phyloP scores from a whole-genome alignment of 1,284 basidiomycete genomes.

The Papiliotrema fonsecae region DNA sequence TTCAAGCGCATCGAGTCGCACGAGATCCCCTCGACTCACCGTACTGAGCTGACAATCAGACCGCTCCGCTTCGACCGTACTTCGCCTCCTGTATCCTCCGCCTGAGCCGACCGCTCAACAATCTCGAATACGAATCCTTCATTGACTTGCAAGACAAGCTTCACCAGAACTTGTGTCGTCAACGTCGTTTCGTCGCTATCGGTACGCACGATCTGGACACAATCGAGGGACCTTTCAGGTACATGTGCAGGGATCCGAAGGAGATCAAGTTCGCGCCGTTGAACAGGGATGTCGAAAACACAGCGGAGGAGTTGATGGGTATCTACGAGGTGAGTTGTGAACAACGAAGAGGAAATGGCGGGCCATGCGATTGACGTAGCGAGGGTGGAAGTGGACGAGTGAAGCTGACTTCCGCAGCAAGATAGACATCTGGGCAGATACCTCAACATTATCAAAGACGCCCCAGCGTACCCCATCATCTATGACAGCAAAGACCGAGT shows the following conservation, averaged over 20 bases:
- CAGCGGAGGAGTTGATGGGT: constrained; percentile 79
- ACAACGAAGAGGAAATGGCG: no score
- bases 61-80: constrained; percentile 76
- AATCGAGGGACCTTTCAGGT: constrained; percentile 81
- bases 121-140: constrained; percentile 88
- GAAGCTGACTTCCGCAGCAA: constrained; percentile 53
- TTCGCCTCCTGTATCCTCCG: constrained; percentile 89
- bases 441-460: constrained; percentile 88
- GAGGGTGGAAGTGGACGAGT: neutral
- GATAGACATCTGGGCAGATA: constrained; percentile 89
- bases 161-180: constrained; percentile 90
- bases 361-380: no score
- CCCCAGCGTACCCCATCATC: constrained; percentile 95
- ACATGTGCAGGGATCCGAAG: constrained; percentile 81
- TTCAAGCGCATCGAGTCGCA: no score
- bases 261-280: constrained; percentile 86
- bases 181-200: constrained; percentile 88
- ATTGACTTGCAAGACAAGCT: constrained; percentile 98
- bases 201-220: constrained; percentile 97
- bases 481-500: constrained; percentile 85
- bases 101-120: constrained; percentile 76
- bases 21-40: no score
- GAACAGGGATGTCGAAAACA: constrained; percentile 68
- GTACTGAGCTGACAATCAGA: constrained; percentile 50
- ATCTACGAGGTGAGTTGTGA: constrained; percentile 80